Conservation (phyloP, 176 grass and related monocot species). For the Oryza officinalis region DNA sequence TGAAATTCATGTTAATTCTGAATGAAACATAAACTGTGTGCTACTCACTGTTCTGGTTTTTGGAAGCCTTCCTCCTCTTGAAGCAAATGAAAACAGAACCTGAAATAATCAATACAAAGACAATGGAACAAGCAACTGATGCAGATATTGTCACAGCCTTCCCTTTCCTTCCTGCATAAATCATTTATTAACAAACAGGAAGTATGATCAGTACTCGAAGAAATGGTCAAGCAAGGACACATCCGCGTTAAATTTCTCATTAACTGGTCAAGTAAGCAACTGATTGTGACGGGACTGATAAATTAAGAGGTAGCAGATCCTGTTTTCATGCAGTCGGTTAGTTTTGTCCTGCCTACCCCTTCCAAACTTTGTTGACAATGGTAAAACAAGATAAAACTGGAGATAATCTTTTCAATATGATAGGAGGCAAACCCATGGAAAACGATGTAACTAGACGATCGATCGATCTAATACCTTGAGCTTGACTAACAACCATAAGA, state of each 20-base stretch:
- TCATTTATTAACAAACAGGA: background rate
- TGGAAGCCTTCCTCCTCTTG: constrained; percentile 30
- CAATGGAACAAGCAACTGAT: background rate
- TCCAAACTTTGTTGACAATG: background rate
- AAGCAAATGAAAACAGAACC: constrained; percentile 3
- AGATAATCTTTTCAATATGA: background rate
- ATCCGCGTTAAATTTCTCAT: background rate
- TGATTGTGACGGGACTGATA: constrained; percentile 1
- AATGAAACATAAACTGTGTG: background rate
- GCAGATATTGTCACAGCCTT: constrained; percentile 18
- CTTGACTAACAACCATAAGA: background rate
- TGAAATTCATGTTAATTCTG: background rate
- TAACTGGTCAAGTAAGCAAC: background rate
- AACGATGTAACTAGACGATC: background rate
- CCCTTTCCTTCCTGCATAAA: constrained; percentile 1
- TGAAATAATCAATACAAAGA: constrained; percentile 12
- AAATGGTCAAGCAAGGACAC: background rate
- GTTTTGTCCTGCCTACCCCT: background rate
- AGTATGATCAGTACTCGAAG: background rate
- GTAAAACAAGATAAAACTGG: background rate
- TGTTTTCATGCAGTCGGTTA: background rate
- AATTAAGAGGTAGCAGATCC: background rate
- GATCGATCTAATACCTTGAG: background rate
- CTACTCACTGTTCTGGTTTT: background rate
- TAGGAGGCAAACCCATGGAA: background rate